Evolutionary conservation across 176 grass and related monocot genomes (phyloP), one percentile per base, ranked within the genome.

Genomic region (Tillandsia fasciculata): DNA sequence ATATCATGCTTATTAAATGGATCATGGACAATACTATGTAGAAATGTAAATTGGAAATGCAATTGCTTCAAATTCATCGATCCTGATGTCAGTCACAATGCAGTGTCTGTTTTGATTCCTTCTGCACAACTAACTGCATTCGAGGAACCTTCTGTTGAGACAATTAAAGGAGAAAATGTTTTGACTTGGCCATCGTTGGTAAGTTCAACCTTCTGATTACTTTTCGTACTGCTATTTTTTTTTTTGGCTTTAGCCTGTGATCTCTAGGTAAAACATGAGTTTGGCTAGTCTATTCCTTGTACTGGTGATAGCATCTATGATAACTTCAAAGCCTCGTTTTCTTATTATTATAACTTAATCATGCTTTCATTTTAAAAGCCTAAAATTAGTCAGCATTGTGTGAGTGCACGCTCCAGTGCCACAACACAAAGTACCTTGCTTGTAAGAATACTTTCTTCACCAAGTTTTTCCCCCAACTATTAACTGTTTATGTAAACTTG

Each of bases 101-200:
- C 75, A 99, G 94, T 99, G 94, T 99, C 87, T 24, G 80, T 72
- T 50, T 90, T 99, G 87, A 78, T 87, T 77, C 81, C 87, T 64
- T 72, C 86, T 78, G 90, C 94, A 74, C 93, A 90, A 84, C 90
- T 88, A 72, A 84, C 84, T 76, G 80, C 82, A 59, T 90, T 99
- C 76, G 88, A 87, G 70, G 94, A 99, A 48, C 94, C 94, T 13
- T 88, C 79, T 61, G 82, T 99, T 75, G 94, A 99, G 77, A 99
- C 94, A 26, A 99, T 99, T 80, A 81, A 72, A 15, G 89, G 90
- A 59, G 89, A 93, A 80, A 99, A 92, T 87, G 81, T 99, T 50
- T 80, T 99, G 75, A 93, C 94, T 2, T 99, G 94, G 94, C 94
- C 94, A 73, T 75, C 82, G 50, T 68, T 90, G 87, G 94, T 99